phyloP scores from a whole-genome alignment of 2,329 filamentous ascomycete species.

The Colletotrichum sp. region DNA sequence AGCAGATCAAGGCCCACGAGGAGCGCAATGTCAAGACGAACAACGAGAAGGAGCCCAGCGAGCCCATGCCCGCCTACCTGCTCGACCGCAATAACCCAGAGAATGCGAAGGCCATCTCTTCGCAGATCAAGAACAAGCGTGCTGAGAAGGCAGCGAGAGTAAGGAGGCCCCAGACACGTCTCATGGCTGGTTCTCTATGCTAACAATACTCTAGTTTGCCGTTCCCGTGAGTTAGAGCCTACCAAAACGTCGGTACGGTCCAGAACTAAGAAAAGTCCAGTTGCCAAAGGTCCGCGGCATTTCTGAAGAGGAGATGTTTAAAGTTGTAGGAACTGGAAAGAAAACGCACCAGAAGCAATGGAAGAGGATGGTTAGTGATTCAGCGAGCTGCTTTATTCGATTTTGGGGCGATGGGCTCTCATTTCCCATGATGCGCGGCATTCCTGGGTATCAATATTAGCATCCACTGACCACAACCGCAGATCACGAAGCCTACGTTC shows the following conservation, averaged over 20 bases:
- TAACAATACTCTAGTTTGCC: constrained; percentile 61
- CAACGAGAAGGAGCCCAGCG: constrained; percentile 77
- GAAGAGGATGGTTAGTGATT: constrained; percentile 69
- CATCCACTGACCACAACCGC: neutral
- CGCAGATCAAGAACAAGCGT: constrained; percentile 94
- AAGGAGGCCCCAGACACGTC: neutral
- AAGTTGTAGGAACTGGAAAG: constrained; percentile 94
- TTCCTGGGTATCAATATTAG: neutral
- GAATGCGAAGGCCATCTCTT: constrained; percentile 73
- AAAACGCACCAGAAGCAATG: constrained; percentile 86
- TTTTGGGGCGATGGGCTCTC: neutral
- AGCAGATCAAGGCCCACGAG: constrained; percentile 92
- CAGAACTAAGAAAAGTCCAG: constrained; percentile 56
- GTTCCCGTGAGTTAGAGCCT: constrained; percentile 60
- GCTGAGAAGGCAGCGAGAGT: constrained; percentile 83
- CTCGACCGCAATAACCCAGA: constrained; percentile 77
- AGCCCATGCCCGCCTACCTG: constrained; percentile 89
- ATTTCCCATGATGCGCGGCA: neutral
- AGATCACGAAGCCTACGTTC: constrained; percentile 82
- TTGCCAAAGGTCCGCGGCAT: constrained; percentile 55
- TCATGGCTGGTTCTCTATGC: neutral
- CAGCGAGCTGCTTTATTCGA: neutral
- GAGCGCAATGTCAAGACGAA: constrained; percentile 94
- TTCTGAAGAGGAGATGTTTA: constrained; percentile 97
- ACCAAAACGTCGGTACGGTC: neutral